Evolutionary conservation across 1,139 yeast species (phyloP).

Genomic region (Scheffersomyces segobiensis): DNA sequence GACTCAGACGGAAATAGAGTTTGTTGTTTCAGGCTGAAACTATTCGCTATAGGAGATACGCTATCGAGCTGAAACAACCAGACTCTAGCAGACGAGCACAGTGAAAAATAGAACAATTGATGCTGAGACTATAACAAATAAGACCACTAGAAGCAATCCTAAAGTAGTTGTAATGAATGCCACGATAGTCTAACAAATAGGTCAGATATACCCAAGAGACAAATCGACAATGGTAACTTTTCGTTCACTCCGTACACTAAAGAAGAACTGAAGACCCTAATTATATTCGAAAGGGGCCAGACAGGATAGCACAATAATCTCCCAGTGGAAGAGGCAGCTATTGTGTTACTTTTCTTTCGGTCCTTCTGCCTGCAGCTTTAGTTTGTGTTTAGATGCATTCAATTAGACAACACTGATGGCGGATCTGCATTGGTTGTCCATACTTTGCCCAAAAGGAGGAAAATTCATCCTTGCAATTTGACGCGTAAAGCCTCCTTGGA

Average conservation of each 20-base stretch:
- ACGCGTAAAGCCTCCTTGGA: background rate
- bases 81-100: background rate
- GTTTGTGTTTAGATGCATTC: background rate
- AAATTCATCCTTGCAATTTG: background rate
- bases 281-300: background rate
- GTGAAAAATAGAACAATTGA: background rate
- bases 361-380: background rate
- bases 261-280: background rate
- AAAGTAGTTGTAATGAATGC: background rate
- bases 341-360: background rate
- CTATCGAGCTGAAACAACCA: background rate
- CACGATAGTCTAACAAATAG: background rate
- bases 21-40: background rate
- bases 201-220: background rate
- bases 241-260: background rate
- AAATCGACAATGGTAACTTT: background rate
- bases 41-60: background rate
- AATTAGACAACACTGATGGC: background rate
- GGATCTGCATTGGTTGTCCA: background rate
- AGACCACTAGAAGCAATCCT: background rate
- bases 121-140: background rate
- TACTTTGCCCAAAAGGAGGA: background rate
- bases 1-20: background rate
- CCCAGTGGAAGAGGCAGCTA: background rate
- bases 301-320: background rate